Percentiles rank a stretch among this genome's conserved stretches.
Evolutionary conservation across 176 grass and related monocot species (phyloP).

Genomic region (Pontederia crassipes): DNA sequence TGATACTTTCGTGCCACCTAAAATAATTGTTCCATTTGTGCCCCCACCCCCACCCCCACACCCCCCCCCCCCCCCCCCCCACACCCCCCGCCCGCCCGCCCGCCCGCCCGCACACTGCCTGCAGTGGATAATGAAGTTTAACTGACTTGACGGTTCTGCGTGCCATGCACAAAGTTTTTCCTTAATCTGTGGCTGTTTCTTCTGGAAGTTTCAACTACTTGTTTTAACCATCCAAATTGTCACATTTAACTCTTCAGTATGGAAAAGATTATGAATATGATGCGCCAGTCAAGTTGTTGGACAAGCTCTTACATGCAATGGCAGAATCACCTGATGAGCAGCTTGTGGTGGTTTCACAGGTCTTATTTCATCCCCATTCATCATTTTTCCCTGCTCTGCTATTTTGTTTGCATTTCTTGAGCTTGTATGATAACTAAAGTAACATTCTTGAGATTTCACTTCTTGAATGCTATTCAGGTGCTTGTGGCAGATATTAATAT

Average conservation of each 20-base stretch:
- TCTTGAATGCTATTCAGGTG: conserved; percentile 36
- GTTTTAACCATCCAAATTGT: too few relatives aligned
- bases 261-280: conserved; percentile 97
- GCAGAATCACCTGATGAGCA: conserved; percentile 81
- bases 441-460: not conserved
- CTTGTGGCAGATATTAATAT: conserved; percentile 99
- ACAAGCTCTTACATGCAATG: conserved; percentile 95
- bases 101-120: too few relatives aligned
- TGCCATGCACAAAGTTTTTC: too few relatives aligned
- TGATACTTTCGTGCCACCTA: too few relatives aligned
- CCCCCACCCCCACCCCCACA: too few relatives aligned
- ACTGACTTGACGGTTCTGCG: too few relatives aligned
- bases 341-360: conserved; percentile 94
- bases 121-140: too few relatives aligned
- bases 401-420: not conserved
- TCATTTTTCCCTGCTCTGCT: not conserved
- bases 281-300: conserved; percentile 95
- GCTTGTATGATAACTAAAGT: not conserved
- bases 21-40: too few relatives aligned
- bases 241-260: conserved; percentile 36
- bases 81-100: too few relatives aligned
- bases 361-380: conserved; percentile 9
- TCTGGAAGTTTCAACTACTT: too few relatives aligned
- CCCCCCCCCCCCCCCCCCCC: too few relatives aligned
- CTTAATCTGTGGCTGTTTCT: too few relatives aligned